Conservation (phyloP, 345 rosid species). For the Populus ilicifolia region DNA sequence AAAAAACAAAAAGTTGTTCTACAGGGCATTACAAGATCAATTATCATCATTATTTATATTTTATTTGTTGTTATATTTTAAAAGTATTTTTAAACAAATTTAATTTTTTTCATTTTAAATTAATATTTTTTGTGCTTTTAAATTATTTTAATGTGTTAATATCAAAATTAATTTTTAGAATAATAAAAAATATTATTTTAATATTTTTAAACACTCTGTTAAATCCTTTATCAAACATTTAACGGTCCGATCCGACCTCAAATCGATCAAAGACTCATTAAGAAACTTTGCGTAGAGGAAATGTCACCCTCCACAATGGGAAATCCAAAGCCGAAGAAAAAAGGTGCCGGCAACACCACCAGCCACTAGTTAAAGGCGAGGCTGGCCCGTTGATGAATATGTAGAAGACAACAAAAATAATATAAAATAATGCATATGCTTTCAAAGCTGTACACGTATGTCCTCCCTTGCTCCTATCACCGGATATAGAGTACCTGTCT, state of each 20-base stretch:
- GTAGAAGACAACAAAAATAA: background rate
- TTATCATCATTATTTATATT: too few relatives aligned
- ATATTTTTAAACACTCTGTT: too few relatives aligned
- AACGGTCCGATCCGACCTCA: constrained; percentile 17
- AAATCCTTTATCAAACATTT: background rate
- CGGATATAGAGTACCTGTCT: background rate
- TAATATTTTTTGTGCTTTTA: too few relatives aligned
- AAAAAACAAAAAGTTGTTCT: accelerated
- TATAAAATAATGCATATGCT: background rate
- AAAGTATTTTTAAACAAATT: too few relatives aligned
- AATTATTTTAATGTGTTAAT: too few relatives aligned
- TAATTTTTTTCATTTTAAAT: too few relatives aligned
- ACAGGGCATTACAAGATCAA: too few relatives aligned
- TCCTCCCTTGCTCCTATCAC: background rate
- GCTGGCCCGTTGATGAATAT: background rate
- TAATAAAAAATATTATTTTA: too few relatives aligned
- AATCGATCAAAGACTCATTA: background rate
- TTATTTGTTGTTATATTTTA: too few relatives aligned
- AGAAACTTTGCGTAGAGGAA: constrained; percentile 23
- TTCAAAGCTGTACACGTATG: constrained; percentile 15
- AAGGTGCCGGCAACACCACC: background rate
- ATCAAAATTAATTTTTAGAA: too few relatives aligned
- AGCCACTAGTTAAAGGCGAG: background rate
- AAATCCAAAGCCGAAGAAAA: constrained; percentile 12
- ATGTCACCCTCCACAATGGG: constrained; percentile 22